Evolutionary conservation across 2,329 filamentous ascomycete genomes (phyloP).

Genomic region (Peltaster fructicola): DNA sequence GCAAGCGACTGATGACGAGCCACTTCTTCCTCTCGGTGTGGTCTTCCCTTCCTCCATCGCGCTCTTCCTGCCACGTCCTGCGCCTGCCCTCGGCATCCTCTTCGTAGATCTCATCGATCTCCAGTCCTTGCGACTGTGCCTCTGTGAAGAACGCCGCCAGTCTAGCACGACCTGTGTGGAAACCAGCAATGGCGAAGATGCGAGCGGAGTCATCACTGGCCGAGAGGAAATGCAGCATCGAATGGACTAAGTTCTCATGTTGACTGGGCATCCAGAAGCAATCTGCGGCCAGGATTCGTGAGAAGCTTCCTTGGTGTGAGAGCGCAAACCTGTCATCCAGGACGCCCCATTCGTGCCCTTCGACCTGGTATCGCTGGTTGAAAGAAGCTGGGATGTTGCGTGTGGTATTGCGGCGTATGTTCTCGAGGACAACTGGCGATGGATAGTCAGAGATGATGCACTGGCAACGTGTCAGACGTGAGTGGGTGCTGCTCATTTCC

Average conservation of each 20-base stretch:
- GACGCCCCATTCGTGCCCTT: constrained; percentile 50
- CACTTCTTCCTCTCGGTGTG: constrained; percentile 48
- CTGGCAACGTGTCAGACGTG: constrained; percentile 24
- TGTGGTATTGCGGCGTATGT: constrained; percentile 39
- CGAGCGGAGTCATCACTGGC: constrained; percentile 27
- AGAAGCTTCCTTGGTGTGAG: constrained; percentile 29
- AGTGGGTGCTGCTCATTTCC: background rate
- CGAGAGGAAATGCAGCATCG: constrained; percentile 45
- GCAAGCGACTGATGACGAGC: constrained; percentile 36
- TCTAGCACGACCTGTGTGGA: constrained; percentile 52
- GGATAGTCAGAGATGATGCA: constrained; percentile 54
- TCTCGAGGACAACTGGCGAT: constrained; percentile 38
- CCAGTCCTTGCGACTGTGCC: constrained; percentile 34
- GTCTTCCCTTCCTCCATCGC: constrained; percentile 44
- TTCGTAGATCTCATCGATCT: constrained; percentile 50
- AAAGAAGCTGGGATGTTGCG: constrained; percentile 30
- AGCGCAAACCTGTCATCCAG: constrained; percentile 25
- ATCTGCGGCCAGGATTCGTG: constrained; percentile 50
- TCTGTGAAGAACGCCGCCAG: constrained; percentile 48
- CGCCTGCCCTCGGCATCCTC: constrained; percentile 47
- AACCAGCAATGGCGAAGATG: constrained; percentile 50
- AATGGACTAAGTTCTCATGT: constrained; percentile 46
- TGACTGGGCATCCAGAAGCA: constrained; percentile 61
- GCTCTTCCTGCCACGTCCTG: constrained; percentile 38
- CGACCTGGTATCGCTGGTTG: constrained; percentile 25